These are phyloP conservation scores for Backusella parvicylindrica DNA, from an alignment of 192 early-diverging fungal species.

Conservation along the genomic window DNA sequence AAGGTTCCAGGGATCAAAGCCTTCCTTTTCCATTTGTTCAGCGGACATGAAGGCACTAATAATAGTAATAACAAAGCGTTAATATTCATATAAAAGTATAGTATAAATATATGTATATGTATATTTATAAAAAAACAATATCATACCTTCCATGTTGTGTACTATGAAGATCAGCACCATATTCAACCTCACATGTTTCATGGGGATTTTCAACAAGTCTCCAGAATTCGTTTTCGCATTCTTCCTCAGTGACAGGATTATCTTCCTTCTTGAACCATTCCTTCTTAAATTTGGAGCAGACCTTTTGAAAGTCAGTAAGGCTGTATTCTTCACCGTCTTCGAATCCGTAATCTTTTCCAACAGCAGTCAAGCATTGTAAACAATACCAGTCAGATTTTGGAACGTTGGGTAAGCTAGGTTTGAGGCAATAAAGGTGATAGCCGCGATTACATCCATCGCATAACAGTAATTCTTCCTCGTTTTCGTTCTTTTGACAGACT, in stretches of 20 bases:
- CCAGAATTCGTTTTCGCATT: slow-evolving; percentile 93
- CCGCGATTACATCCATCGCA: slow-evolving; percentile 88
- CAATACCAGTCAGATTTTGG: slow-evolving; percentile 87
- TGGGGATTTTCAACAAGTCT: slow-evolving; percentile 80
- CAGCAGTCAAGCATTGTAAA: slow-evolving; percentile 68
- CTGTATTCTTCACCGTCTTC: slow-evolving; percentile 83
- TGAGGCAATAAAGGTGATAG: slow-evolving; percentile 80
- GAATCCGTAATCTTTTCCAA: slow-evolving; percentile 90
- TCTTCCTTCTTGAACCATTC: slow-evolving; percentile 56
- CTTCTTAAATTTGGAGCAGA: slow-evolving; percentile 81
- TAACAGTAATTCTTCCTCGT: slow-evolving; percentile 66
- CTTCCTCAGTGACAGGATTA: slow-evolving; percentile 61
- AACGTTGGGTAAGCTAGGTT: slow-evolving; percentile 55
- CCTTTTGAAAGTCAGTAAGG: slow-evolving; percentile 73
- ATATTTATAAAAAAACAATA: not conserved
- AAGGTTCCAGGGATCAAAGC: slow-evolving; percentile 77
- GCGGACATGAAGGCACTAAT: slow-evolving; percentile 36
- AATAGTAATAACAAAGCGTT: slow-evolving; percentile 2
- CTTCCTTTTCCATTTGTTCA: slow-evolving; percentile 7
- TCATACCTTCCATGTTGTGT: slow-evolving; percentile 81
- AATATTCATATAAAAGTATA: too few species aligned
- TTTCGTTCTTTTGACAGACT: slow-evolving; percentile 37
- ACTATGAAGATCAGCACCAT: slow-evolving; percentile 93
- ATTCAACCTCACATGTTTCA: slow-evolving; percentile 90
- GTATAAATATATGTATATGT: slow-evolving; percentile 1